Conservation (phyloP, 1,284 basidiomycete species). For the Phylloboletellus chloephorus region DNA sequence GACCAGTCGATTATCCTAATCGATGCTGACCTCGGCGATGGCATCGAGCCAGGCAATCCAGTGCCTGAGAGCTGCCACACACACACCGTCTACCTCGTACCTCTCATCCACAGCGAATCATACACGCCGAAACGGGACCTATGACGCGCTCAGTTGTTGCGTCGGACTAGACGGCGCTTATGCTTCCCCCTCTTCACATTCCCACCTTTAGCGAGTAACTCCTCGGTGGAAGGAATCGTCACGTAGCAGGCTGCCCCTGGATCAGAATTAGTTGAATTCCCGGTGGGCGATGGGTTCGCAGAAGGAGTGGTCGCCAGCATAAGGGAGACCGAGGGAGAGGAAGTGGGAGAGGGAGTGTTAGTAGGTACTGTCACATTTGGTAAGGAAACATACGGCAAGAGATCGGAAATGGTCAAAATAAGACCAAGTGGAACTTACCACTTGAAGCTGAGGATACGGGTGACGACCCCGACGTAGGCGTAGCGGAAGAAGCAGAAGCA, state of each 20-base stretch:
- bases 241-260: conserved; percentile 20
- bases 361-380: conserved; percentile 17
- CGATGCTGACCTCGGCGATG: conserved; percentile 2
- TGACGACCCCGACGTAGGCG: conserved; percentile 14
- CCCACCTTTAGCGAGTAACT: conserved; percentile 19
- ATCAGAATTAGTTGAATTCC: conserved; percentile 5
- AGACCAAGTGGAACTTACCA: conserved; percentile 16
- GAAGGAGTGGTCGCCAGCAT: conserved; percentile 6
- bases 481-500: conserved; percentile 14
- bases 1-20: not conserved
- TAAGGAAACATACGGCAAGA: conserved; percentile 18
- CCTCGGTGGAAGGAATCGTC: conserved; percentile 10
- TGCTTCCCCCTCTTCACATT: conserved; percentile 13
- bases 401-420: not conserved
- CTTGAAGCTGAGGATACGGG: conserved; percentile 13
- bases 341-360: conserved; percentile 19
- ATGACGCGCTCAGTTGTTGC: conserved; percentile 8
- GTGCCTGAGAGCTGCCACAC: not conserved
- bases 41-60: conserved; percentile 15
- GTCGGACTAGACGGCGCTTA: conserved; percentile 27
- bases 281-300: conserved; percentile 4
- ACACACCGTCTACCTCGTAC: conserved; percentile 1
- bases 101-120: not conserved
- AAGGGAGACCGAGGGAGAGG: conserved; percentile 1
- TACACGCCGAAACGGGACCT: not conserved